Percentiles rank a stretch among this genome's conserved stretches.
Conservation (phyloP, 257 asterid genomes). For the Petunia axillaris region DNA sequence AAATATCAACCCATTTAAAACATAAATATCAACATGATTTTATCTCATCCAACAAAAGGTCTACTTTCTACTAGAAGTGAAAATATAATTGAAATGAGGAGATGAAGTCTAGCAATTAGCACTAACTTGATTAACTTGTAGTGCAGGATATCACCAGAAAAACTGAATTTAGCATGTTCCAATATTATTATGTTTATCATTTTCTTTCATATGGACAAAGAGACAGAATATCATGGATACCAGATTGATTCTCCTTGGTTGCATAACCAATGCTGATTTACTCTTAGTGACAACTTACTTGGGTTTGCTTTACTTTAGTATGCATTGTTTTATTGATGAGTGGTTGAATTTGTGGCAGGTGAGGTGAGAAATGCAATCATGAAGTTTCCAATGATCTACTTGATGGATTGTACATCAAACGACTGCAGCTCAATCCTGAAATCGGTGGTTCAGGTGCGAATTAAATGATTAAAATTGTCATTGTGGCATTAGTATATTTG, state of each 20-base stretch:
- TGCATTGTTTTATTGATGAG: constrained; percentile 36
- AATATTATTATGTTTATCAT: not conserved
- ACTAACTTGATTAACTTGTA: constrained; percentile 13
- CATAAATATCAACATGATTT: not conserved
- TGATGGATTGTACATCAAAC: constrained; percentile 89
- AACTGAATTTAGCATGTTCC: constrained; percentile 1
- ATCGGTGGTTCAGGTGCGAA: constrained; percentile 67
- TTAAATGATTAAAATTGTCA: not conserved
- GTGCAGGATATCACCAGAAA: constrained; percentile 21
- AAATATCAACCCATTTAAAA: not conserved
- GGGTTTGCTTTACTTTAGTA: constrained; percentile 33
- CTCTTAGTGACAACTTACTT: constrained; percentile 10
- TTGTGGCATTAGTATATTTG: not conserved
- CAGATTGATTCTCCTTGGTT: constrained; percentile 13
- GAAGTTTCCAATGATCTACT: constrained; percentile 78
- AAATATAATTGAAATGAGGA: not conserved
- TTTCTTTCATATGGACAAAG: constrained; percentile 13
- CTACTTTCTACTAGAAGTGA: constrained; percentile 6
- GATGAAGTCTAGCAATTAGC: not conserved
- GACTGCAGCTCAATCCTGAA: constrained; percentile 78
- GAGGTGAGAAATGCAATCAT: constrained; percentile 38
- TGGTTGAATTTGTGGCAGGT: constrained; percentile 66
- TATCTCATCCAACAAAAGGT: not conserved
- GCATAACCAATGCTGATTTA: constrained; percentile 1
- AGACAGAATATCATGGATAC: not conserved